Evolutionary conservation across 805 yeast genomes (phyloP), one percentile per base, ranked within the genome.

Genomic region (Teunomyces panamensis): DNA sequence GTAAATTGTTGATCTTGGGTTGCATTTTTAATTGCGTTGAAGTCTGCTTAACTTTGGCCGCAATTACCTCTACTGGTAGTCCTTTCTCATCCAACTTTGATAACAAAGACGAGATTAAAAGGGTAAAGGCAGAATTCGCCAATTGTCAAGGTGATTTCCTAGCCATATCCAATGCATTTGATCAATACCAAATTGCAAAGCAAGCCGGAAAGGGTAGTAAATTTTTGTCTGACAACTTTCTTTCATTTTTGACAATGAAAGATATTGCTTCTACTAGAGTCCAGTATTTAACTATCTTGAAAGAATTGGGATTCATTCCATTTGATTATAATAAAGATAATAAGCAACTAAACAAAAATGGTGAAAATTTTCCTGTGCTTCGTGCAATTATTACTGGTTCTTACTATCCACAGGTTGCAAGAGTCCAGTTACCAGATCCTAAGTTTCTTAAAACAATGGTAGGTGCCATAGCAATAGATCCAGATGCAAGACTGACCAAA

Each of bases 401-500:
- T 0, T 80, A 84, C 56, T 87, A 85, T 57, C 98, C 98, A 0
- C 85, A 87, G 47, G 72, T 89, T 30, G 91, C 94, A 0, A 75
- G 89, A 51, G 87, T 89, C 3, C 89, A 86, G 57, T 69, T 81
- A 16, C 97, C 98, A 0, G 90, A 89, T 51, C 81, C 91, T 3
- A 88, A 87, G 58, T 92, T 69, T 62, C 68, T 81, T 39, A 78
- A 83, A 32, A 81, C 89, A 1, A 69, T 84, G 30, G 76, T 83
- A 0, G 99, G 99, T 17, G 79, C 97, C 0, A 77, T 92, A 39
- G 91, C 87, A 46, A 75, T 81, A n/a, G 96, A 91, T 56, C 87
- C 90, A 0, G 97, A 91, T 58, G 87, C 91, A 2, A 78, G 74
- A 48, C 71, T 75, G 49, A 84, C 85, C 49, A 85, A 84, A 59